A percentile compares a stretch with the other conserved stretches of the same genome.
phyloP scores from a whole-genome alignment of 139 green algal genomes.

The Protoeuglena noctilucae region DNA sequence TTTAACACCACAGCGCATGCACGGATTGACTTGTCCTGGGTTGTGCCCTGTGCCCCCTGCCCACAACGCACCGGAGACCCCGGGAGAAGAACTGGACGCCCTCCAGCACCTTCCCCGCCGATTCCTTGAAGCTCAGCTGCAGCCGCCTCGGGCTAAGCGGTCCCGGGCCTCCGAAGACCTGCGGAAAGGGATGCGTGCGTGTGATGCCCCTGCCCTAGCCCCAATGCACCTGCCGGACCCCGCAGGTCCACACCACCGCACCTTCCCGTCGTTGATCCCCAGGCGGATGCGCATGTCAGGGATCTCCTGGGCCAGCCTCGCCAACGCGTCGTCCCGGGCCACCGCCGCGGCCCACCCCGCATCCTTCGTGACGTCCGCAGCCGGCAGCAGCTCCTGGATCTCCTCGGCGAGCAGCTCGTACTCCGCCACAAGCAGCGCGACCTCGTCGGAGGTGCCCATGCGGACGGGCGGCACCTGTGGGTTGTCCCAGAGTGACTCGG shows the following conservation, averaged over 20 bases:
- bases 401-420: conserved; percentile 48
- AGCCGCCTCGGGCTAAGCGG: too few relatives aligned
- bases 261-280: conserved; percentile 29
- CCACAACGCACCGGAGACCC: conserved; percentile 59
- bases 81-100: conserved; percentile 59
- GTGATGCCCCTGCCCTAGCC: too few relatives aligned
- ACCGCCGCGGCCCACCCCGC: too few relatives aligned
- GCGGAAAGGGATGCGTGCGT: too few relatives aligned
- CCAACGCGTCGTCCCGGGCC: conserved; percentile 55
- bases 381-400: conserved; percentile 5
- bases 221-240: too few relatives aligned
- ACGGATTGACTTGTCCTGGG: not conserved
- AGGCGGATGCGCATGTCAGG: conserved; percentile 67
- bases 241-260: not conserved
- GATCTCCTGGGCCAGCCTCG: conserved; percentile 60
- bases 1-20: not conserved
- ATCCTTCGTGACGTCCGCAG: too few relatives aligned
- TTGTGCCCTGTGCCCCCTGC: not conserved
- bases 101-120: conserved; percentile 28
- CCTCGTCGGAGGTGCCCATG: conserved; percentile 46
- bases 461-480: conserved; percentile 1
- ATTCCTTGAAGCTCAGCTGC: not conserved
- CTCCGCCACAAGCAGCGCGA: conserved; percentile 77
- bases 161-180: too few relatives aligned
- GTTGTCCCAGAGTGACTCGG: not conserved